Percentiles rank a stretch among this genome's conserved stretches.
These are phyloP conservation scores for Chlamydomonas incerta DNA, from an alignment of 139 green algal genomes.

Conservation along the genomic window DNA sequence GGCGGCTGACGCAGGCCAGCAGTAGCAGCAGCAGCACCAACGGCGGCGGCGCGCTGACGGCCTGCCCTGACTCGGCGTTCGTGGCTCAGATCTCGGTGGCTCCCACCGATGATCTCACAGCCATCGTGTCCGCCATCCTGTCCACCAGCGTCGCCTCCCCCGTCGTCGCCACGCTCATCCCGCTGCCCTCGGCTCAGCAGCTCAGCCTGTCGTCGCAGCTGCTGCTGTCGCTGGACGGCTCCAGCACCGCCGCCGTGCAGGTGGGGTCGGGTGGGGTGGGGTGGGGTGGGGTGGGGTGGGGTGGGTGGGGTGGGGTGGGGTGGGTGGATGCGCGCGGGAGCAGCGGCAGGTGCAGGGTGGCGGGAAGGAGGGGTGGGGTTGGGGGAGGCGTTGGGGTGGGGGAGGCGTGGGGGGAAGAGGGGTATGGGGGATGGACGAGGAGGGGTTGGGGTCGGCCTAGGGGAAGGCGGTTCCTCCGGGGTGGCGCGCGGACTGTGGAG, in stretches of 20 bases:
- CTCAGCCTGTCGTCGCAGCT: neutral
- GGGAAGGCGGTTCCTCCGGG: no score
- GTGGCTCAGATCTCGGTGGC: neutral
- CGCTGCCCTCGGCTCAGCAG: slow-evolving; percentile 15
- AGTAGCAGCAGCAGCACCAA: no score
- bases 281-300: neutral
- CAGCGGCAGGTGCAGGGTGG: no score
- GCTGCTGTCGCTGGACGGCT: neutral
- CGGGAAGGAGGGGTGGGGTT: no score
- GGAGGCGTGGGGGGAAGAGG: no score
- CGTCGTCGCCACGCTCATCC: neutral
- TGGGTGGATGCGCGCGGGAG: no score
- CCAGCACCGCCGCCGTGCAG: neutral
- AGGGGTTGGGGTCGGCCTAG: no score
- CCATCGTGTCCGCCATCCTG: slow-evolving; percentile 3
- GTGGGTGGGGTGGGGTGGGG: no score
- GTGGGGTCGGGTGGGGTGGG: neutral
- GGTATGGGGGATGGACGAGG: no score
- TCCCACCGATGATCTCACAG: neutral
- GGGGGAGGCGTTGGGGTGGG: no score
- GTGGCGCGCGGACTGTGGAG: no score
- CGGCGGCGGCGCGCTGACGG: neutral
- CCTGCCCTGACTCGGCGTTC: slow-evolving; percentile 14
- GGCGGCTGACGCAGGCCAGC: no score
- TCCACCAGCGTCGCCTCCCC: slow-evolving; percentile 10